Evolutionary conservation across 2,329 filamentous ascomycete species (phyloP).

Genomic region (Hypoxylon sp.): DNA sequence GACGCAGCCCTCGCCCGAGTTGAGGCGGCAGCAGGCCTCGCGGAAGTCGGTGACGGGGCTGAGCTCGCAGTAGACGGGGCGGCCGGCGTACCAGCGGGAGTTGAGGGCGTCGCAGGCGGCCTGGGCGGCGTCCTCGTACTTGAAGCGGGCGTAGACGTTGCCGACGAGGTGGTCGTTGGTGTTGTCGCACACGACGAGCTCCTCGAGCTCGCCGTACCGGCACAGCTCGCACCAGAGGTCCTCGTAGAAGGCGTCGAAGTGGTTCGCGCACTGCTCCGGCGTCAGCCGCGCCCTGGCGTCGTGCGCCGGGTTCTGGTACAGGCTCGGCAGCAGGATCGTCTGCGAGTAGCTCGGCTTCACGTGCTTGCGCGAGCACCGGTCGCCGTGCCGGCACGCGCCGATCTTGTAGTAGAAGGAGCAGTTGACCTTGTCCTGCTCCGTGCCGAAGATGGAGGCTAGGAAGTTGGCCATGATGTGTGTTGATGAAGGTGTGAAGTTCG

Average conservation of each 20-base stretch:
- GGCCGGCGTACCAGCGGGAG: conserved; percentile 93
- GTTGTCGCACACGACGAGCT: conserved; percentile 98
- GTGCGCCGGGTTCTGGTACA: conserved; percentile 99
- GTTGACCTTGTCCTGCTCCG: conserved; percentile 99
- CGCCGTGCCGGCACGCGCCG: conserved; percentile 96
- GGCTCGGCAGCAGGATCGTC: conserved; percentile 96
- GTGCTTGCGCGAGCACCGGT: conserved; percentile 97
- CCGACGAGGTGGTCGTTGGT: conserved; percentile 99
- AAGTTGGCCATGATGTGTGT: conserved; percentile 85
- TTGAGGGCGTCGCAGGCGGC: conserved; percentile 94
- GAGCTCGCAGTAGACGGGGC: conserved; percentile 98
- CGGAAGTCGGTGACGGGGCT: conserved; percentile 97
- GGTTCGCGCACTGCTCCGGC: conserved; percentile 93
- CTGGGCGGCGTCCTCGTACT: conserved; percentile 98
- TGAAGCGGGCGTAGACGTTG: conserved; percentile 99
- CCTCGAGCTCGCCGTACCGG: conserved; percentile 97
- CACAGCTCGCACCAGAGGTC: conserved; percentile 99
- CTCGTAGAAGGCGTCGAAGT: conserved; percentile 99
- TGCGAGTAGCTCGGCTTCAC: conserved; percentile 99
- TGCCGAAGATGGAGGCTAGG: conserved; percentile 98
- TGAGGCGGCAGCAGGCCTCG: conserved; percentile 95
- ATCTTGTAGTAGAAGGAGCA: conserved; percentile 99
- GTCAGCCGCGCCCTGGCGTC: conserved; percentile 98
- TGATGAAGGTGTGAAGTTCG: neutral
- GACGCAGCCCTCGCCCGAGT: conserved; percentile 94